Evolutionary conservation across 1,139 yeast genomes (phyloP).

Genomic region (Kodamaea alishanica): DNA sequence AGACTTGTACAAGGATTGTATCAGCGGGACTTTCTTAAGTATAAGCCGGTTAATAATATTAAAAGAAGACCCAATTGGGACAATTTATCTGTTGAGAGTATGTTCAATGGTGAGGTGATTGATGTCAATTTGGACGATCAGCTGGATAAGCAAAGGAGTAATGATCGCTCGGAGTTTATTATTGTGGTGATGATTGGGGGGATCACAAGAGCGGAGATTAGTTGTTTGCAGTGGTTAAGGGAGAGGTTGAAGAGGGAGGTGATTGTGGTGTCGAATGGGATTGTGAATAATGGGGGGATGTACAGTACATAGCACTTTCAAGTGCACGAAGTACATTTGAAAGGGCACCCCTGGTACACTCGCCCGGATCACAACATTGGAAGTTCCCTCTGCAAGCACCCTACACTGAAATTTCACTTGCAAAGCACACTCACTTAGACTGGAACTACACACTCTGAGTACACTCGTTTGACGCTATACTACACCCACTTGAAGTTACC

Average conservation of each 20-base stretch:
- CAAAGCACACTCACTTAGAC: too few species aligned
- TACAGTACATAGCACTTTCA: too few species aligned
- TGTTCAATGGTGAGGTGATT: slow-evolving; percentile 37
- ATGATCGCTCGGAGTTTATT: slow-evolving; percentile 37
- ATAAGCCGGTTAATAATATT: slow-evolving; percentile 40
- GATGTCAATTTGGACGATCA: slow-evolving; percentile 35
- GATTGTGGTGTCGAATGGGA: slow-evolving; percentile 53
- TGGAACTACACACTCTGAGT: too few species aligned
- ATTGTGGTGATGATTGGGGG: slow-evolving; percentile 66
- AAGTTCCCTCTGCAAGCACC: too few species aligned
- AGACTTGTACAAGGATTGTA: slow-evolving; percentile 53
- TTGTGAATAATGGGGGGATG: slow-evolving; percentile 47
- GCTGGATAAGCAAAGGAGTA: slow-evolving; percentile 21
- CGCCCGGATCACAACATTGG: too few species aligned
- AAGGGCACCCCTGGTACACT: too few species aligned
- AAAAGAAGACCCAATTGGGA: slow-evolving; percentile 46
- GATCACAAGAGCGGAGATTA: slow-evolving; percentile 71
- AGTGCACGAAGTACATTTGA: too few species aligned
- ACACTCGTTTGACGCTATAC: too few species aligned
- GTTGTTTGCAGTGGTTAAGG: slow-evolving; percentile 59
- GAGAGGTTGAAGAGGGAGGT: slow-evolving; percentile 36
- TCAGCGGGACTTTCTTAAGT: slow-evolving; percentile 41
- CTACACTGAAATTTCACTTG: too few species aligned
- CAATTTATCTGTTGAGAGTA: slow-evolving; percentile 33
- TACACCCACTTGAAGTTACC: too few species aligned